Conservation (phyloP, 306 rosid species). For the Nissolia schottii region DNA sequence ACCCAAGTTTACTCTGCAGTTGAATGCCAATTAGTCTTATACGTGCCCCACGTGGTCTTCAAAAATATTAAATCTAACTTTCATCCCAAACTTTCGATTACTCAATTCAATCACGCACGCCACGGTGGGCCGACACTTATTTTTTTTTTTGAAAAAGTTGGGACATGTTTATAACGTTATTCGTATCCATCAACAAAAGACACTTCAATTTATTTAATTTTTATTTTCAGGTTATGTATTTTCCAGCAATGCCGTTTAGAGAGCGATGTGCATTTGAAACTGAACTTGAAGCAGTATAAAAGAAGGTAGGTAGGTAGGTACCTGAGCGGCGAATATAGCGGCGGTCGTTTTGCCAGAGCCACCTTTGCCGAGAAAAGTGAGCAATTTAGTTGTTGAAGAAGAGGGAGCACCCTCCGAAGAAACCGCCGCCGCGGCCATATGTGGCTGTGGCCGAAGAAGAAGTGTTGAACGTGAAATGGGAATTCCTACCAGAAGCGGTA, state of each 20-base stretch:
- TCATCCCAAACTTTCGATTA: no score
- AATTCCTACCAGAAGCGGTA: constrained; percentile 21
- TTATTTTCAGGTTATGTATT: no score
- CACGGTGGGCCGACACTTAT: no score
- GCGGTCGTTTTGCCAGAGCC: constrained; percentile 94
- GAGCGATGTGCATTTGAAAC: neutral
- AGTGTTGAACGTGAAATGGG: constrained; percentile 22
- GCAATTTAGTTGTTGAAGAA: constrained; percentile 48
- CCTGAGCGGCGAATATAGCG: constrained; percentile 91
- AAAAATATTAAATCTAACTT: no score
- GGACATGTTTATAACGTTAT: no score
- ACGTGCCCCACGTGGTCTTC: no score
- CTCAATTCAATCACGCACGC: no score
- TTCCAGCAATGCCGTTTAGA: neutral
- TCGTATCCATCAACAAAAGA: no score
- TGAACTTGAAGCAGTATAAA: neutral
- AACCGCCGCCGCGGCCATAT: constrained; percentile 26
- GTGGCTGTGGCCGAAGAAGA: neutral
- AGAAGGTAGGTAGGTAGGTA: constrained; percentile 17
- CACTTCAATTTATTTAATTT: no score
- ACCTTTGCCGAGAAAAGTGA: constrained; percentile 93
- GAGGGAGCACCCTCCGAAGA: constrained; percentile 22
- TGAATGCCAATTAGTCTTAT: no score
- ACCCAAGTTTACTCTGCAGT: no score
- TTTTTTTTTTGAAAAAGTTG: no score